Base-by-base conservation (phyloP, 805 yeast species). In the Lipomyces mesembrius region DNA sequence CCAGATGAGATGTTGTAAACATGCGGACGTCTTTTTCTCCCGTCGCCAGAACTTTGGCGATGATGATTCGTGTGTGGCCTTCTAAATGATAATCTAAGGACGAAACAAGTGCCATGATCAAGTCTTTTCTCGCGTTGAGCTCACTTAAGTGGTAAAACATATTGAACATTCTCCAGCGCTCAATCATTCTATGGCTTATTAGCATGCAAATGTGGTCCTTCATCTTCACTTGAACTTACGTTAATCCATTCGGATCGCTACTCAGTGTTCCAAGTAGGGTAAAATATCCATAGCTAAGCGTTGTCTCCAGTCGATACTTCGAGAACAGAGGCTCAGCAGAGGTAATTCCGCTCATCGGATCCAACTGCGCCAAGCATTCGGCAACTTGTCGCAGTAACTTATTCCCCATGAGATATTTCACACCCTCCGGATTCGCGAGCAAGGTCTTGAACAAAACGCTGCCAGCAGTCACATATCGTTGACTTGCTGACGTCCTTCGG, bases 311-410 rank as follows among this genome's bases (percentile, higher is more conserved):
- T 49, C 90, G 79, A 2, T 78, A 78, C 54, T 81, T 82, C 1
- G 91, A 85, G 64, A 94, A 85, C 1, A 94, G 83, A 14, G 97
- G 95, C 59, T 89, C 94, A 1, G 84, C 78, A 0, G 95, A 87
- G 3, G 83, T 79, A 39, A 91, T 84, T 0, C 96, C 96, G 74
- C 92, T 88, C 75, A 81, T 83, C 0, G 94, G 94, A 73, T 90
- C 96, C 25, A 91, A 79, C 76, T 91, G 97, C 0, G 95, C 95
- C 54, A 94, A 80, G 60, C 96, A 88, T 72, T 95, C 97, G 0
- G 96, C 92, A 61, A 94, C 83, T 75, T 94, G 98, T 1, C 97
- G 90, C 46, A 94, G 77, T 7, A 93, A 81, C 77, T 95, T 93
- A 77, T 89, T 92, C 63, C 86, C 89, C 43, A 83, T 79, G 17